Evolutionary conservation across 768 basidiomycete species (phyloP), one percentile per base, ranked within the genome.

Genomic region (Lactarius indigo): DNA sequence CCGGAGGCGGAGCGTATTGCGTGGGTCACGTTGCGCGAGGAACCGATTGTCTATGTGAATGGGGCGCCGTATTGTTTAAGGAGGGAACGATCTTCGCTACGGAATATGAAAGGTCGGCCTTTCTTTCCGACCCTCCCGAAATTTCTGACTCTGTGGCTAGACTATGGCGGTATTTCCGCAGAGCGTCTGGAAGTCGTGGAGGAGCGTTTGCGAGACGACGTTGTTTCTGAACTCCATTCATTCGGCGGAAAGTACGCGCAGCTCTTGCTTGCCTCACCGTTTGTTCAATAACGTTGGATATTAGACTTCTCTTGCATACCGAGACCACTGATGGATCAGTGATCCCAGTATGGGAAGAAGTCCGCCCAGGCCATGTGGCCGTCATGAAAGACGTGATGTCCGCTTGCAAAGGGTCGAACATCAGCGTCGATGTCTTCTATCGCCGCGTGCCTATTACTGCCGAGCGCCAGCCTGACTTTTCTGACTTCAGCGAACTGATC

Each of bases 111-210:
- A 82, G 91, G 88, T 90, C 30, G 6, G 28, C 60, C 65, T 35
- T 2, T 59, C n/a, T 8, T 28, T 52, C 37, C 33, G 41, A 13
- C 50, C 20, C 31, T 30, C 59, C 59, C 31, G 57, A 65, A 57
- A 44, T 31, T 30, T 66, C 31, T 64, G 59, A 63, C 54, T 50
- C 3, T 39, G 12, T 26, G 28, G 37, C 52, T 44, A 92, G 95
- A 97, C 76, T 98, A 95, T 77, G 92, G 94, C 55, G 97, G 97
- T 3, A 98, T 99, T 60, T 96, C 96, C 0, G 86, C 92, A 4
- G 87, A 88, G 31, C 85, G 97, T 15, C 78, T 98, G 57, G 97
- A 98, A 75, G 83, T 90, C 3, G 81, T 98, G 33, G 97, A 99
- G 75, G 92, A 96, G 64, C 83, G 96, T 31, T 83, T 99, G 8